Evolutionary conservation across 2,329 filamentous ascomycete species (phyloP), one percentile per base, ranked within the genome.

Genomic region (Paecilomyces fulvus): DNA sequence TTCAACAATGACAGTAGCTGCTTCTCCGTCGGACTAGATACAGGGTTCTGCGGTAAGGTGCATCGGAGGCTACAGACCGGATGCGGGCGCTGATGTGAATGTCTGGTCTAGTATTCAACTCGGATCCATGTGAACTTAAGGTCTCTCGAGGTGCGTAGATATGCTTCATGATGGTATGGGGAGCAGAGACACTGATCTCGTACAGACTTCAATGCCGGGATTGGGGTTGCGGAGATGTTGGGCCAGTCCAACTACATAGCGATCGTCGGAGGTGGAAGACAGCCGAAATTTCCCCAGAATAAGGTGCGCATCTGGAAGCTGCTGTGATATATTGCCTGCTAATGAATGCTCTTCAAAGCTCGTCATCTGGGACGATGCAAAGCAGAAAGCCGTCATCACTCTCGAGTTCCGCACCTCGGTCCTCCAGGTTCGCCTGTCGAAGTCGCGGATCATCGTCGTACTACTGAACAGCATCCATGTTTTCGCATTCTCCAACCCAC

Each of bases 321-420:
- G 14, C 10, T 50, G 30, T 17, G 33, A 5, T 51, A 8, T 0
- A 33, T 3, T n/a, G 37, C 17, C 25, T 43, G 37, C 25, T 21
- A 1, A 14, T 52, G 28, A 1, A 14, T 52, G 28, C 25, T 52
- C 56, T 31, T 10, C 55, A 49, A 30, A 78, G 68, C 81, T 92
- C 52, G 85, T 95, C 61, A 89, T 97, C 64, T 97, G 92, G 92
- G 92, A 99, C 71, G 90, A 95, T 65, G 80, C 84, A 59, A 89
- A 88, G 62, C 84, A 87, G 59, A 88, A 86, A 61, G 84, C 87
- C 7, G 80, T 89, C 12, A 87, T 92, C 60, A 88, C 80, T 3
- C 78, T 97, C 64, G 87, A 92, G 56, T 87, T 92, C 59, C 83
- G 89, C 57, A 91, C 89, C 20, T 84, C 88, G 1, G 84, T 97